Conservation (phyloP, 2,329 filamentous ascomycete species). For the Colletotrichum tofieldiae region DNA sequence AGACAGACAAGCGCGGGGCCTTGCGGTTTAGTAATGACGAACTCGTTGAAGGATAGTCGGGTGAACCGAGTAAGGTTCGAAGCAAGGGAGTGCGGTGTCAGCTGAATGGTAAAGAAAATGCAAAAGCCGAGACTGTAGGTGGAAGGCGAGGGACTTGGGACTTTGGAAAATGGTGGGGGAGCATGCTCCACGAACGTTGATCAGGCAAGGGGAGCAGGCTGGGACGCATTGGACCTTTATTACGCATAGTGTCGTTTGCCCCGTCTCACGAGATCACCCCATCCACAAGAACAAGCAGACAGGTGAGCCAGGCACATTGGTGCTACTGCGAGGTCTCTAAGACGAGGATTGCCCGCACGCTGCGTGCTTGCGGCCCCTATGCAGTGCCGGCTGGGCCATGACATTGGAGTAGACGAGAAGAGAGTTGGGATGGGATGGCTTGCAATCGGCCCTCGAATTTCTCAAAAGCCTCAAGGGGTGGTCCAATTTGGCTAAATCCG, state of each 20-base stretch:
- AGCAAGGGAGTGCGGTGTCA: not conserved
- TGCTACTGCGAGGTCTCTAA: not conserved
- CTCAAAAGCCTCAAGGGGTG: constrained; percentile 28
- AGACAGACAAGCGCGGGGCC: not conserved
- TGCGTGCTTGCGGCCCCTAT: not conserved
- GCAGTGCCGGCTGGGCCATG: not conserved
- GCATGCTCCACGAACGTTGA: not conserved
- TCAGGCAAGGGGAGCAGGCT: not conserved
- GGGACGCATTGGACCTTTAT: constrained; percentile 18
- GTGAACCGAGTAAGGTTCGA: not conserved
- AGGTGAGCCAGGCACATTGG: not conserved
- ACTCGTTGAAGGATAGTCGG: not conserved
- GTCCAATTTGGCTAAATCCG: not conserved
- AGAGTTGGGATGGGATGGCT: not conserved
- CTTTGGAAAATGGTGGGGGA: not conserved
- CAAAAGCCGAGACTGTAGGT: constrained; percentile 4
- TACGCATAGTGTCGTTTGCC: not conserved
- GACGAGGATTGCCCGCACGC: not conserved
- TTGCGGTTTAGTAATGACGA: not conserved
- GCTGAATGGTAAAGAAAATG: not conserved
- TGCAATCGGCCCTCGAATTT: constrained; percentile 9
- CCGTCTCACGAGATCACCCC: constrained; percentile 6
- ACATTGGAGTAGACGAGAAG: not conserved
- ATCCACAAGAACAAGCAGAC: constrained; percentile 2
- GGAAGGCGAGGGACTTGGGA: constrained; percentile 7